Base-by-base conservation (phyloP, 2,329 filamentous ascomycete genomes). In the Sporothrix phasma region DNA sequence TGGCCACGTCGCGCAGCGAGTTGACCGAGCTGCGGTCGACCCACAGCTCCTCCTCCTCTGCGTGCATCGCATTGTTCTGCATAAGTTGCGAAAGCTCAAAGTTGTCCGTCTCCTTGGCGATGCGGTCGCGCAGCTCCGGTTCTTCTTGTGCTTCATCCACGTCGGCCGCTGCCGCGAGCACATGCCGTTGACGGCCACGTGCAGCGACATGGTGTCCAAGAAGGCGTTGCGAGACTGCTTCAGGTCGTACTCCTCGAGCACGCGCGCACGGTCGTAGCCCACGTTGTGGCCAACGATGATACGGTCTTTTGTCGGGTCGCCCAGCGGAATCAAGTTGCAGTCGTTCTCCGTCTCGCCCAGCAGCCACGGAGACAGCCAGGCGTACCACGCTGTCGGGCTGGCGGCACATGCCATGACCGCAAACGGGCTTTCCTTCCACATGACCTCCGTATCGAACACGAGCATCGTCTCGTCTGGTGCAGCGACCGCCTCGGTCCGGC, bases 181-280 rank as follows among this genome's bases (percentile, higher is more conserved):
- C 94, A 99, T 99, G 67, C 94, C 94, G 73, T 99, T 99, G 26
- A 96, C 93, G 2, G 95, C 95, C 7, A 96, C 93, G 73, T 99
- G 94, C 22, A 99, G 79, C 1, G 93, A 97, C 94, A 99, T 99
- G 34, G 94, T 99, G 73, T 99, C 94, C 61, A 99, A 76, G 73
- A 96, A 99, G 49, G 85, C 88, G 69, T 92, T 97, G 45, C 86
- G 84, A 0, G 90, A 88, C 74, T 97, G 93, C 63, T 84, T 80
- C 46, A 97, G 75, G 70, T 87, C 83, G 73, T 99, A 99, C 73
- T 99, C 94, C 73, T 99, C 94, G 22, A 87, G 76, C 63, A 97
- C 84, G 41, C 95, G 84, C 17, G 93, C 93, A 26, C 94, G 84
- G 73, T 99, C 94, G 73, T 95, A 99, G 22, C 94, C 94, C 65